phyloP scores from a whole-genome alignment of 1,139 yeast genomes.

The Geotrichum fermentans region DNA sequence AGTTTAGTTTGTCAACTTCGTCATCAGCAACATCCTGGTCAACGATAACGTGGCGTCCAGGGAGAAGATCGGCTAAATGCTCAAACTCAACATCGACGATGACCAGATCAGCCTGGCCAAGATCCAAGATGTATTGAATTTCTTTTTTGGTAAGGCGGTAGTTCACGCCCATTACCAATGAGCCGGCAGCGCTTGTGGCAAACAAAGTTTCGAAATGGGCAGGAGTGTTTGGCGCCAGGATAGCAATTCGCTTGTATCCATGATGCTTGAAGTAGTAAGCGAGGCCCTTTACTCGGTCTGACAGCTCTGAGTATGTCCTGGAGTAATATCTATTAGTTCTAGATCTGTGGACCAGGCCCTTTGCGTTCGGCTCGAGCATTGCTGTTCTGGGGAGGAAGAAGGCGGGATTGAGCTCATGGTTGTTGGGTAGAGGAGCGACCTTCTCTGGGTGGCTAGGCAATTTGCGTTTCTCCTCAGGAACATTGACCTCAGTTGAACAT shows the following conservation, averaged over 20 bases:
- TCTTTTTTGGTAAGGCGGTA: constrained; percentile 36
- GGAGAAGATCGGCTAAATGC: constrained; percentile 27
- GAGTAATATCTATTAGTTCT: constrained; percentile 28
- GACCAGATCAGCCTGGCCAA: constrained; percentile 37
- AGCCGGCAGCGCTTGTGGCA: constrained; percentile 38
- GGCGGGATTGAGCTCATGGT: constrained; percentile 38
- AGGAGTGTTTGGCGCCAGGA: constrained; percentile 40
- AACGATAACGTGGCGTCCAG: constrained; percentile 27
- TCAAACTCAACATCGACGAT: constrained; percentile 36
- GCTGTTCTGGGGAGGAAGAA: constrained; percentile 39
- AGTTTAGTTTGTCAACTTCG: constrained; percentile 22
- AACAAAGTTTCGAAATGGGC: constrained; percentile 39
- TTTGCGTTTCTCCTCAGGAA: background rate
- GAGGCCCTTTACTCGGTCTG: constrained; percentile 34
- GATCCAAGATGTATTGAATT: constrained; percentile 34
- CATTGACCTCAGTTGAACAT: background rate
- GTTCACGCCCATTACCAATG: constrained; percentile 37
- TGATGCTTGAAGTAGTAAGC: constrained; percentile 34
- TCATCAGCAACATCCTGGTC: constrained; percentile 33
- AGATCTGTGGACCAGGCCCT: constrained; percentile 35
- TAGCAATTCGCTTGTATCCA: constrained; percentile 34
- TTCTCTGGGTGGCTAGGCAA: background rate
- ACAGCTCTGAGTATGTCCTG: constrained; percentile 33
- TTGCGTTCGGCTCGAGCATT: constrained; percentile 36
- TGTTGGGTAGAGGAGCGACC: constrained; percentile 20